Evolutionary conservation across 371 early-diverging fungal species (phyloP).

Genomic region (Circinella minor): DNA sequence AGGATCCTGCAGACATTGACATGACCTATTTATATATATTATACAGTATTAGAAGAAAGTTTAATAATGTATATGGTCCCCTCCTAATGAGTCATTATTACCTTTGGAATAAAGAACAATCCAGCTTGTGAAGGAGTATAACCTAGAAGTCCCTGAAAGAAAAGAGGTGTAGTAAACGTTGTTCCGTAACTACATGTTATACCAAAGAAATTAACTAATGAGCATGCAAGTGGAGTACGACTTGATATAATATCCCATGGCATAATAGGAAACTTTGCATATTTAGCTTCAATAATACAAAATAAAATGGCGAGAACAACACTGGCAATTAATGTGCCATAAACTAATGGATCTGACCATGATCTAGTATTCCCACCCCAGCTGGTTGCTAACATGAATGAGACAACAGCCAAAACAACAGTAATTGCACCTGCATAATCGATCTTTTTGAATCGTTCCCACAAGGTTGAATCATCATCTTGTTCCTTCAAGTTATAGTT

Average conservation of each 20-base stretch:
- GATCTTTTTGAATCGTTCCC: conserved; percentile 59
- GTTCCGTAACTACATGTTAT: conserved; percentile 36
- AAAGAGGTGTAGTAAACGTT: conserved; percentile 42
- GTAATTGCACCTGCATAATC: conserved; percentile 67
- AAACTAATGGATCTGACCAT: conserved; percentile 68
- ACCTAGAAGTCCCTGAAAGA: conserved; percentile 42
- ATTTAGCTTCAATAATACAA: conserved; percentile 60
- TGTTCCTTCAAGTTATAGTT: conserved; percentile 49
- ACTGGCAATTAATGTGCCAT: conserved; percentile 57
- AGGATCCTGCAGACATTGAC: conserved; percentile 39
- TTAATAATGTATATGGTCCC: too few relatives aligned
- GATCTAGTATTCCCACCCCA: conserved; percentile 65
- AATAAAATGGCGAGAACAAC: conserved; percentile 50
- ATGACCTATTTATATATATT: conserved; percentile 8
- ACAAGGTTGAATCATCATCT: conserved; percentile 37
- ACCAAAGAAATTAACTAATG: conserved; percentile 40
- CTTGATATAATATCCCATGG: conserved; percentile 50
- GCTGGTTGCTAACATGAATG: conserved; percentile 64
- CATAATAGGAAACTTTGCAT: conserved; percentile 64
- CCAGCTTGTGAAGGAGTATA: conserved; percentile 46
- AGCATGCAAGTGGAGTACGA: conserved; percentile 45
- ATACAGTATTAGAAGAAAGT: too few relatives aligned
- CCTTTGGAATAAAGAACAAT: conserved; percentile 42
- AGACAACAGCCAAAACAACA: conserved; percentile 54
- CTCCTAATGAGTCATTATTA: too few relatives aligned